Evolutionary conservation across 208 protist genomes (phyloP).

Genomic region (Acanthamoeba quina): DNA sequence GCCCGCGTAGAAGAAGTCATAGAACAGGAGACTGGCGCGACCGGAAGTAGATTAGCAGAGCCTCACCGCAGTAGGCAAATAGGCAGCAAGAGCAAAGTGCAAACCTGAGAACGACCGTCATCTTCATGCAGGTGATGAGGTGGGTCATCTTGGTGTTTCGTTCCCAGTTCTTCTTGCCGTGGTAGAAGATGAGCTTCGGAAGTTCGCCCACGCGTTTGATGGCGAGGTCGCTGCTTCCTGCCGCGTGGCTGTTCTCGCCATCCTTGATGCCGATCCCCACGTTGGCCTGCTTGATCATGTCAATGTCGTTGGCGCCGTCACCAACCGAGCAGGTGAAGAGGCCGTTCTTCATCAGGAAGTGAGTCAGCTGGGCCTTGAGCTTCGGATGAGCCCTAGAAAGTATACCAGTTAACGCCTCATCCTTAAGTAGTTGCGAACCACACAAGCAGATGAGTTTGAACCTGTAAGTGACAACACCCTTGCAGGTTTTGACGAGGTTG

Average conservation of each 20-base stretch:
- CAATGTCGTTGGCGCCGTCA: constrained; percentile 73
- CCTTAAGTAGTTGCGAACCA: not conserved
- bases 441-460: not conserved
- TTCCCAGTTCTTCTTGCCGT: constrained; percentile 75
- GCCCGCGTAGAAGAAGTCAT: constrained; percentile 56
- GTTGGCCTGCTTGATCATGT: constrained; percentile 76
- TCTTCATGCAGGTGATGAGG: constrained; percentile 74
- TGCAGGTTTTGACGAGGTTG: constrained; percentile 29
- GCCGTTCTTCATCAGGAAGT: constrained; percentile 74
- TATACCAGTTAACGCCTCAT: not conserved
- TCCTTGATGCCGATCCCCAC: constrained; percentile 74
- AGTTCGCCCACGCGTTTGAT: constrained; percentile 72
- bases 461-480: constrained; percentile 44
- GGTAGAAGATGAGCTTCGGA: constrained; percentile 65
- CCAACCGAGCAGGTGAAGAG: constrained; percentile 71
- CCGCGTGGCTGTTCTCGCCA: constrained; percentile 69
- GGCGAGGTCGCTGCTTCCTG: constrained; percentile 70
- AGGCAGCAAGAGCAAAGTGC: not conserved
- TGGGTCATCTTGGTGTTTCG: constrained; percentile 74
- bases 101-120: constrained; percentile 74
- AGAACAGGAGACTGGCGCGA: constrained; percentile 50
- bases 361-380: constrained; percentile 70
- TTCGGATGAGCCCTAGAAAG: constrained; percentile 55
- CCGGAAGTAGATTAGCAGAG: not conserved
- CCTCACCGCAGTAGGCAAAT: not conserved